Conservation (phyloP, 2,329 filamentous ascomycete species). For the Aspergillus bombycis region DNA sequence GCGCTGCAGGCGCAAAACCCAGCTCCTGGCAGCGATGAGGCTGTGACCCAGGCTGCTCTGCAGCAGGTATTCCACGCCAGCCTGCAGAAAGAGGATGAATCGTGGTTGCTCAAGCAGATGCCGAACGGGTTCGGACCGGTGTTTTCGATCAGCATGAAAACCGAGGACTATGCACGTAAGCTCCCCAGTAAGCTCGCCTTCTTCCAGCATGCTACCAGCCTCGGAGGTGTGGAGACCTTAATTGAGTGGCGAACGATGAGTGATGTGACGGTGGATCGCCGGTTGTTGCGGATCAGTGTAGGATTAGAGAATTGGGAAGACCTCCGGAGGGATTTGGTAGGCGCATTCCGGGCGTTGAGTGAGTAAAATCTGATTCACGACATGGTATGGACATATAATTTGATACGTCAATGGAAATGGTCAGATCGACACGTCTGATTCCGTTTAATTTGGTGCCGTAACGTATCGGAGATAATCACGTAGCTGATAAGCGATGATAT, state of each 20-base stretch:
- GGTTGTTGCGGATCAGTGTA: constrained; percentile 77
- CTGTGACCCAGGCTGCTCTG: constrained; percentile 58
- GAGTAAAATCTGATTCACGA: constrained; percentile 6
- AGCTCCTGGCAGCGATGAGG: constrained; percentile 44
- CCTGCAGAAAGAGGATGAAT: constrained; percentile 68
- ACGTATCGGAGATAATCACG: no score
- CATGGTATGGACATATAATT: constrained; percentile 5
- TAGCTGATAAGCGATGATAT: background rate
- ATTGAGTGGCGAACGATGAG: constrained; percentile 96
- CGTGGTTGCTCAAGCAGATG: constrained; percentile 87
- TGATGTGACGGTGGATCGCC: constrained; percentile 71
- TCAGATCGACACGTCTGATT: background rate
- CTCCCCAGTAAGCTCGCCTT: constrained; percentile 78
- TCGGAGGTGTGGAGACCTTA: constrained; percentile 92
- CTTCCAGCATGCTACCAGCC: constrained; percentile 92
- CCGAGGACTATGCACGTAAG: constrained; percentile 62
- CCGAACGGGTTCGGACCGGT: constrained; percentile 87
- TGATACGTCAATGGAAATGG: background rate
- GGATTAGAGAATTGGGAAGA: constrained; percentile 89
- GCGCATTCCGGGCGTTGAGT: constrained; percentile 63
- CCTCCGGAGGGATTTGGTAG: constrained; percentile 72
- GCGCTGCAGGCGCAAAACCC: constrained; percentile 48
- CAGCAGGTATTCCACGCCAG: constrained; percentile 73
- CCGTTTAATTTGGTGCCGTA: background rate
- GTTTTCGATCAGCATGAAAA: constrained; percentile 72